These are phyloP conservation scores for Pleurozium schreberi DNA, from an alignment of 225 moss, liverwort and hornwort genomes.

Conservation along the genomic window DNA sequence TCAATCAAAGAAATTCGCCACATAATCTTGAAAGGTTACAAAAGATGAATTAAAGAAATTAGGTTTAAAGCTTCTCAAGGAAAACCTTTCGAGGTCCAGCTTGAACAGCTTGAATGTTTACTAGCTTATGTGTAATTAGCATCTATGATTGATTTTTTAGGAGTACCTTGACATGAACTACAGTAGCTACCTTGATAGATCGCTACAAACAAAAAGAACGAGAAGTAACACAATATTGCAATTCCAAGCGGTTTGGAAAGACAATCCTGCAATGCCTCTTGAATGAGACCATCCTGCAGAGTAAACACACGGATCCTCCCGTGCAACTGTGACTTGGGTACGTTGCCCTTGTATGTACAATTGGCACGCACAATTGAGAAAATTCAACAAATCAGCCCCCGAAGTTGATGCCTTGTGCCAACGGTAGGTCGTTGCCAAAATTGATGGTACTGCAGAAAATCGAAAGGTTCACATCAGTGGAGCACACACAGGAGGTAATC, in stretches of 20 bases:
- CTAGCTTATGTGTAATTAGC: not conserved
- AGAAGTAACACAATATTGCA: not conserved
- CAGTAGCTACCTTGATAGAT: not conserved
- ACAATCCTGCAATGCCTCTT: not conserved
- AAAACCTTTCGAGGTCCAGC: not conserved
- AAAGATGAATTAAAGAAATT: not conserved
- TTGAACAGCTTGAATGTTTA: not conserved
- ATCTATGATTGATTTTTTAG: not conserved
- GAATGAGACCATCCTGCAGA: not conserved
- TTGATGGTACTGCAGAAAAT: slow-evolving; percentile 62
- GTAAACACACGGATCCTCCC: not conserved
- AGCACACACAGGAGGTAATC: not conserved
- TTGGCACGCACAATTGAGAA: not conserved
- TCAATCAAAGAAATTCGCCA: not conserved
- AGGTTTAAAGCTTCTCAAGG: not conserved
- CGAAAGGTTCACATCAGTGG: not conserved
- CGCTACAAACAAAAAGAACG: not conserved
- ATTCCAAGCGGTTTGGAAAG: not conserved
- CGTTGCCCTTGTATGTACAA: not conserved
- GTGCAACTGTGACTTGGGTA: not conserved
- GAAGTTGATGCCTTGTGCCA: slow-evolving; percentile 91
- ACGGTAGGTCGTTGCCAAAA: slow-evolving; percentile 57
- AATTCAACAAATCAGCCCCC: slow-evolving; percentile 19
- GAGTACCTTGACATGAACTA: not conserved
- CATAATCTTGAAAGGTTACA: not conserved